Conservation (phyloP, 192 early-diverging fungal genomes). For the Dissophora ornata region DNA sequence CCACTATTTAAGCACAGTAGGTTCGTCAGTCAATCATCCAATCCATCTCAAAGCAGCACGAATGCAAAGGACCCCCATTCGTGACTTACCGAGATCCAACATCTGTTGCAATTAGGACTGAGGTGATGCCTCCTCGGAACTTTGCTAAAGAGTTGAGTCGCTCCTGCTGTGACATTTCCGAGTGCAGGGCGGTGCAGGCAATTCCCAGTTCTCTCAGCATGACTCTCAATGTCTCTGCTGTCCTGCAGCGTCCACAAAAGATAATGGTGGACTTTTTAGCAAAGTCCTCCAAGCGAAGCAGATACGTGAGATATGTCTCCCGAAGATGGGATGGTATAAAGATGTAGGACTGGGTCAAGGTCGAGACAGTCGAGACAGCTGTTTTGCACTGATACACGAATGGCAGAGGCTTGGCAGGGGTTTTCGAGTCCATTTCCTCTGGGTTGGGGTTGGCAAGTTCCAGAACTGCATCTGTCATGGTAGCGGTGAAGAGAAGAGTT, state of each 20-base stretch:
- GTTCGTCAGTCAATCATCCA: background rate
- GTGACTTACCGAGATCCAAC: slow-evolving; percentile 88
- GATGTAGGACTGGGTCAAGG: slow-evolving; percentile 89
- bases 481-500: slow-evolving; percentile 96
- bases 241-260: slow-evolving; percentile 88
- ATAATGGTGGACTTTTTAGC: slow-evolving; percentile 91
- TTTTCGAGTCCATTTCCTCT: slow-evolving; percentile 4
- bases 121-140: slow-evolving; percentile 89
- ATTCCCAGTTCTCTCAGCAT: slow-evolving; percentile 94
- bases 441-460: slow-evolving; percentile 63
- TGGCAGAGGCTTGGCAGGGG: slow-evolving; percentile 37
- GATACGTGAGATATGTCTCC: slow-evolving; percentile 86
- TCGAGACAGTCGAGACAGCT: slow-evolving; percentile 77
- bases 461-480: slow-evolving; percentile 92
- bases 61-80: too few species aligned
- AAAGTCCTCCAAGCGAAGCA: slow-evolving; percentile 76
- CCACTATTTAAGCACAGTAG: slow-evolving; percentile 67
- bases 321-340: slow-evolving; percentile 93
- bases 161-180: slow-evolving; percentile 92
- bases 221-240: slow-evolving; percentile 85
- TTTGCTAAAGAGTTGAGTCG: slow-evolving; percentile 90
- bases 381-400: slow-evolving; percentile 68
- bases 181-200: slow-evolving; percentile 89
- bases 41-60: background rate
- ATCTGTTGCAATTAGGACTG: slow-evolving; percentile 95